A percentile compares a stretch with the other conserved stretches of the same genome.
phyloP scores from a whole-genome alignment of 805 yeast genomes.

The Yamadazyma akitaensis region DNA sequence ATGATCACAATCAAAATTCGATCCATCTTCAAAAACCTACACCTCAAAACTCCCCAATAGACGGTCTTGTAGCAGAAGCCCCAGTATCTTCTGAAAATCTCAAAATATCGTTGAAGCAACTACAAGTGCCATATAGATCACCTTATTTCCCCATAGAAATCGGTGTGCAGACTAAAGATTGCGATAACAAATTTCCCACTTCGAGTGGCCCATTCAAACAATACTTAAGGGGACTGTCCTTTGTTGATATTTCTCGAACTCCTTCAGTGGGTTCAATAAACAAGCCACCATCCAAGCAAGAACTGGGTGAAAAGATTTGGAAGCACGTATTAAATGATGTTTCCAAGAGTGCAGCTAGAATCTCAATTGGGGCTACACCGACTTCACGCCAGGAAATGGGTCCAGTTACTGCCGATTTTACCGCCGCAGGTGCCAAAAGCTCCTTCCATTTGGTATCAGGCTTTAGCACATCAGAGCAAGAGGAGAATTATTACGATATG shows the following conservation, averaged over 20 bases:
- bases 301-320: slow-evolving; percentile 20
- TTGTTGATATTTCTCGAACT: slow-evolving; percentile 5
- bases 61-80: background rate
- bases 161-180: background rate
- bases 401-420: slow-evolving; percentile 25
- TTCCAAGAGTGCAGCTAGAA: slow-evolving; percentile 34
- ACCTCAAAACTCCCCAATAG: background rate
- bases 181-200: background rate
- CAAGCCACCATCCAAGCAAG: background rate
- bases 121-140: background rate
- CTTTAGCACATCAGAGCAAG: background rate
- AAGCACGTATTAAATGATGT: slow-evolving; percentile 30
- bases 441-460: background rate
- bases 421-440: background rate
- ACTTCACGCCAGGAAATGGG: slow-evolving; percentile 19
- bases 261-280: background rate
- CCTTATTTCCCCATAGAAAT: background rate
- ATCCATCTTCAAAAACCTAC: background rate
- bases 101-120: background rate
- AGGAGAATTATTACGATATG: slow-evolving; percentile 1
- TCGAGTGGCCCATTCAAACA: background rate
- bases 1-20: background rate
- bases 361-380: slow-evolving; percentile 31
- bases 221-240: slow-evolving; percentile 8
- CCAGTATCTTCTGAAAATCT: background rate